Evolutionary conservation across 768 basidiomycete species (phyloP).

Genomic region (Pleurotus citrinopileatus): DNA sequence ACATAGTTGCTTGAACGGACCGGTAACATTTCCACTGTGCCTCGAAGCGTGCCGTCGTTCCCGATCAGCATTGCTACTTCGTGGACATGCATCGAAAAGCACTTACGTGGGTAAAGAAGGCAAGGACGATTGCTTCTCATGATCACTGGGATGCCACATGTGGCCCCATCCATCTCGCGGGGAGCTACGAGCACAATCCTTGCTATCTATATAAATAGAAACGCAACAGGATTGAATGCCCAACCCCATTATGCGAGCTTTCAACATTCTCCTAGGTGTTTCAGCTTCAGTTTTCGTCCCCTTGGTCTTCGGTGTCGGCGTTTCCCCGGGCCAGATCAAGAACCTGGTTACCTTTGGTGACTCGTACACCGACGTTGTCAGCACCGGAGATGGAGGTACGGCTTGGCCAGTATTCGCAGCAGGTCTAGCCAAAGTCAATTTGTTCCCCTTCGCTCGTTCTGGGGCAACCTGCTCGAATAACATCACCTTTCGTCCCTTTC

Average conservation of each 20-base stretch:
- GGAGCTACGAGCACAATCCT: no score
- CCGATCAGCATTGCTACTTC: no score
- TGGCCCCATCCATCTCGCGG: no score
- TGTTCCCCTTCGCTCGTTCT: slow-evolving; percentile 42
- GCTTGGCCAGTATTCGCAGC: slow-evolving; percentile 46
- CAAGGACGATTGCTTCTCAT: no score
- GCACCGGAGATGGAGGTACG: slow-evolving; percentile 22
- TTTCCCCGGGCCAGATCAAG: slow-evolving; percentile 30
- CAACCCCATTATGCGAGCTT: neutral
- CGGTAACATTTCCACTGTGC: no score
- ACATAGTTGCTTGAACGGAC: no score
- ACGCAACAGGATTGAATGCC: neutral
- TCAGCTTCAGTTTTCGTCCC: slow-evolving; percentile 22
- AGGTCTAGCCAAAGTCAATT: slow-evolving; percentile 33
- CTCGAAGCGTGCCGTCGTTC: no score
- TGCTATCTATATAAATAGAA: neutral
- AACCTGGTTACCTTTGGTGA: slow-evolving; percentile 48
- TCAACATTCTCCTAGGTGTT: neutral
- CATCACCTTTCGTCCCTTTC: slow-evolving; percentile 35
- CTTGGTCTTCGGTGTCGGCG: neutral
- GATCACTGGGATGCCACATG: no score
- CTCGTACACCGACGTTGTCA: slow-evolving; percentile 42
- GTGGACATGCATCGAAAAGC: no score
- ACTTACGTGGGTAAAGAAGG: no score
- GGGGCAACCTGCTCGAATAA: slow-evolving; percentile 46